phyloP scores from a whole-genome alignment of 352 stramenopile genomes.

The Phytophthora europaea region DNA sequence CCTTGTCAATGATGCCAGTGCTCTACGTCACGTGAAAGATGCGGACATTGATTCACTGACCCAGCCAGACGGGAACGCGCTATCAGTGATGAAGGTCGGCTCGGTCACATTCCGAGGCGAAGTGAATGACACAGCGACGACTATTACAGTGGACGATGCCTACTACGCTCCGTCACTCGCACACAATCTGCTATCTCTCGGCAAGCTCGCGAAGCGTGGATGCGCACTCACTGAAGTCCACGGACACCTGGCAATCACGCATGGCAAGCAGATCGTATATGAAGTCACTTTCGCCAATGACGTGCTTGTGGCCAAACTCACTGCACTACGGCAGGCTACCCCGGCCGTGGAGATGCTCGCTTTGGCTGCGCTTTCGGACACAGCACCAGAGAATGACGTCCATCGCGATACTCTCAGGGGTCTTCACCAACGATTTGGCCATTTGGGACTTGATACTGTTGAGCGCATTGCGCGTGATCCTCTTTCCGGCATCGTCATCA shows the following conservation, averaged over 20 bases:
- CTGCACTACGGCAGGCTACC: background rate
- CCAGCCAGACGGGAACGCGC: background rate
- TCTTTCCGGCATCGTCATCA: background rate
- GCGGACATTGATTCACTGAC: background rate
- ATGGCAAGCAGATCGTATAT: no score
- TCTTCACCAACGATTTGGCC: background rate
- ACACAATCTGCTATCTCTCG: conserved; percentile 2
- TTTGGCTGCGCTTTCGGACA: no score
- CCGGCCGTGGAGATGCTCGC: no score
- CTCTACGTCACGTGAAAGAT: conserved; percentile 5
- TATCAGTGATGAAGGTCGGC: background rate
- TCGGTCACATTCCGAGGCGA: background rate
- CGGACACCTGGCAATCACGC: background rate
- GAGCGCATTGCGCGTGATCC: background rate
- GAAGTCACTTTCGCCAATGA: no score
- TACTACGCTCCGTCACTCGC: conserved; percentile 1
- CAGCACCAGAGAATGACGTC: background rate
- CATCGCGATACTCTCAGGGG: background rate
- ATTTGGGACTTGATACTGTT: background rate
- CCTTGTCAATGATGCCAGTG: conserved; percentile 10
- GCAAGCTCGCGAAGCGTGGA: background rate
- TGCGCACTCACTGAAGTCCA: background rate
- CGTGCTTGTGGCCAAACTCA: background rate
- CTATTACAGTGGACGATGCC: conserved; percentile 2
- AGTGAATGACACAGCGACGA: background rate